Conservation (phyloP, 345 rosid species). For the Eutrema japonicum region DNA sequence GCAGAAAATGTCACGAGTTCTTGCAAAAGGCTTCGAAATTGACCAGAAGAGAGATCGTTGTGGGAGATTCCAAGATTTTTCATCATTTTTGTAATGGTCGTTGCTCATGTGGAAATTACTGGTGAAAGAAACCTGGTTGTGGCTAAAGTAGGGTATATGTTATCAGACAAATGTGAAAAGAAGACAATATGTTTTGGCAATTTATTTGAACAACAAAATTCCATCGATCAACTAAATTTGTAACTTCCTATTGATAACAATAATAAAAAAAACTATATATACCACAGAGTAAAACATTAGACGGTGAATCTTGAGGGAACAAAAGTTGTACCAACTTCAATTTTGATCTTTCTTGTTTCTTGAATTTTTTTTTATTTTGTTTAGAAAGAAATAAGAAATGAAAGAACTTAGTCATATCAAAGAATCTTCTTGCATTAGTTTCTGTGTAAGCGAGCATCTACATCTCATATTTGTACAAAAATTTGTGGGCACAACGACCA, state of each 20-base stretch:
- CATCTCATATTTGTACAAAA: constrained; percentile 29
- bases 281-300: too few relatives aligned
- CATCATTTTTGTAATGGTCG: constrained; percentile 68
- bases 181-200: neutral
- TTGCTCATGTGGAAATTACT: constrained; percentile 59
- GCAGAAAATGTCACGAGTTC: constrained; percentile 62
- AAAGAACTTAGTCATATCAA: neutral
- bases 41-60: constrained; percentile 59
- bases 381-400: constrained; percentile 12
- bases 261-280: too few relatives aligned
- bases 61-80: constrained; percentile 58
- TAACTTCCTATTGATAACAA: too few relatives aligned
- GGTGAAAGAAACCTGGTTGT: constrained; percentile 43
- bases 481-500: constrained; percentile 26
- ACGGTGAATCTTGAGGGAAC: too few relatives aligned
- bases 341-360: too few relatives aligned
- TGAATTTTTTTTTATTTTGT: neutral
- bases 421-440: neutral
- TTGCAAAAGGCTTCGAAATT: constrained; percentile 57
- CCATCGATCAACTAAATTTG: too few relatives aligned
- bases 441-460: constrained; percentile 2
- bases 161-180: constrained; percentile 16
- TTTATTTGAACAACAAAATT: neutral
- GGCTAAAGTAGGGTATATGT: constrained; percentile 17
- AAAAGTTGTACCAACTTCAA: too few relatives aligned